Conservation (phyloP, 2,329 filamentous ascomycete genomes). For the Ophiosphaerella narmari region DNA sequence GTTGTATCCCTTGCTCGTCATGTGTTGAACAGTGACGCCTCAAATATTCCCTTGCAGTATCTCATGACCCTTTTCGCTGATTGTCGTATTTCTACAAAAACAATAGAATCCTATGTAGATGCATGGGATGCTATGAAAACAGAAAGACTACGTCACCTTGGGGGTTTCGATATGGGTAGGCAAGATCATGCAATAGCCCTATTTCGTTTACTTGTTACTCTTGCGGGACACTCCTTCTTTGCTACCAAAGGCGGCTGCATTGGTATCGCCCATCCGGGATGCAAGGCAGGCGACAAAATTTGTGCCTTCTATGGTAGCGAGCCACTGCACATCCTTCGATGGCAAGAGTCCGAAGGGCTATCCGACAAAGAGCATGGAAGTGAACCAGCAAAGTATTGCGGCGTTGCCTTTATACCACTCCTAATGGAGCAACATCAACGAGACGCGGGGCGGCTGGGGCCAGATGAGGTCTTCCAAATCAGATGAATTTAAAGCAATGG, state of each 20-base stretch:
- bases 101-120: neutral
- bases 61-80: neutral
- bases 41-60: neutral
- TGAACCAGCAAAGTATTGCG: neutral
- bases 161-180: neutral
- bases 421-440: neutral
- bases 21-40: neutral
- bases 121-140: neutral
- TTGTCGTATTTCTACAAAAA: neutral
- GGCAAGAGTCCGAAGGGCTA: neutral
- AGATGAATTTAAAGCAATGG: neutral
- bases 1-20: neutral
- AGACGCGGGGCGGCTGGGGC: neutral
- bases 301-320: slow-evolving; percentile 1
- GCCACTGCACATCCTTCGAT: neutral
- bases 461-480: neutral
- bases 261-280: slow-evolving; percentile 2
- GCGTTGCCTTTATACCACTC: neutral
- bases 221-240: neutral
- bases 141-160: neutral
- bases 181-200: neutral
- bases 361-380: neutral
- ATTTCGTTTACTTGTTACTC: neutral
- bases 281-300: slow-evolving; percentile 2
- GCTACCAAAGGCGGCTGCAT: neutral